phyloP scores from a whole-genome alignment of 2,329 filamentous ascomycete species.

The Botryotinia convoluta region DNA sequence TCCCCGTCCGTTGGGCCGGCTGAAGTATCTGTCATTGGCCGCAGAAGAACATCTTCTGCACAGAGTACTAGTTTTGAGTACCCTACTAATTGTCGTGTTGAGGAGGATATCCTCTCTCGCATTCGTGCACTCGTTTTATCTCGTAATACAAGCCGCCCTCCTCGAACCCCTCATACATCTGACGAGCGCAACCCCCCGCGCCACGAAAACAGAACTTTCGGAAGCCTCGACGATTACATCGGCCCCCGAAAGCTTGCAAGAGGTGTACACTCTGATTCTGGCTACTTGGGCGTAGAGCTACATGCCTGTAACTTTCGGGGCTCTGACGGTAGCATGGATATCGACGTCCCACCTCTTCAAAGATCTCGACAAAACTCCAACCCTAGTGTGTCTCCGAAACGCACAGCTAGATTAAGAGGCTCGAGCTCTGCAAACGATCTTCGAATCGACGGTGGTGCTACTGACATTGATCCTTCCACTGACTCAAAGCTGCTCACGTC shows the following conservation, averaged over 20 bases:
- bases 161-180: constrained; percentile 32
- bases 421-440: constrained; percentile 26
- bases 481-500: background rate
- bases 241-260: background rate
- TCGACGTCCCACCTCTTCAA: constrained; percentile 1
- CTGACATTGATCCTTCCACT: background rate
- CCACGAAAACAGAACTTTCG: constrained; percentile 18
- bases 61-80: constrained; percentile 31
- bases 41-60: constrained; percentile 28
- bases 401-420: constrained; percentile 19
- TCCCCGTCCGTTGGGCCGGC: constrained; percentile 23
- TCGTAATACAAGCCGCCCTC: constrained; percentile 29
- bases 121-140: constrained; percentile 35
- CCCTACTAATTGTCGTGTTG: constrained; percentile 27
- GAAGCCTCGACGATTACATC: constrained; percentile 28
- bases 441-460: background rate
- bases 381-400: background rate
- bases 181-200: constrained; percentile 25
- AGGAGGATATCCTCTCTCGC: constrained; percentile 35
- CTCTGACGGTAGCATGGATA: constrained; percentile 21
- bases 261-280: constrained; percentile 29
- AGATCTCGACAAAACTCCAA: constrained; percentile 13
- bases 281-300: constrained; percentile 18
- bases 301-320: constrained; percentile 8
- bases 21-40: constrained; percentile 19